Evolutionary conservation across 2,329 filamentous ascomycete genomes (phyloP), one percentile per base, ranked within the genome.

Genomic region (Dothideomycetes sp.): DNA sequence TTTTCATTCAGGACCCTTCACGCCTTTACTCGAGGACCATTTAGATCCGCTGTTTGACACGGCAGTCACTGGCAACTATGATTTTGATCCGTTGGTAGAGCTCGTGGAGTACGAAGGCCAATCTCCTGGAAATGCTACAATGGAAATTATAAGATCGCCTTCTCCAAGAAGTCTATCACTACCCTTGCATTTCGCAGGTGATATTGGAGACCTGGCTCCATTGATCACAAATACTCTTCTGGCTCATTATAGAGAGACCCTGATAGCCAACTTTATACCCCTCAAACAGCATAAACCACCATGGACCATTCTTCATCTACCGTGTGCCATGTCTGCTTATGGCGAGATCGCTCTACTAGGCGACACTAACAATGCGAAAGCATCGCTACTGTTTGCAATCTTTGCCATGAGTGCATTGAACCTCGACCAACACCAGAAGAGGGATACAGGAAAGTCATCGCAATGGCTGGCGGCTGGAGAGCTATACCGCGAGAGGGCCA

Each of bases 361-460:
- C 14, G 27, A 41, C 5, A 34, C 39, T 2, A 41, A 37, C 34
- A 41, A 42, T 18, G 36, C 40, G 4, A 42, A 35, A 16, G 31
- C 31, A 19, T 31, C 40, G 12, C 19, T 42, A 14, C 31, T 42
- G 3, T 42, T 31, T 31, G 40, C 40, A 14, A 24, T 42, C 2
- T 32, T 42, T 19, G 35, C 40, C 3, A 38, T 35, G 19, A 42
- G 40, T 17, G 40, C 40, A 2, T 42, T 42, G n/a, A 37, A 42
- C 17, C 4, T 38, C 11, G 32, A 38, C 19, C 35, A 31, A n/a
- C 10, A 37, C 4, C 31, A 42, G 7, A 19, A 12, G 22, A 7
- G 31, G 3, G 36, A 12, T 31, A 4, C 19, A 17, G 19, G 31
- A 12, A 10, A 38, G 16, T 30, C 35, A 5, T 31, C 34, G 7